Conservation (phyloP, 2,329 filamentous ascomycete genomes). For the Fusarium proliferatum region DNA sequence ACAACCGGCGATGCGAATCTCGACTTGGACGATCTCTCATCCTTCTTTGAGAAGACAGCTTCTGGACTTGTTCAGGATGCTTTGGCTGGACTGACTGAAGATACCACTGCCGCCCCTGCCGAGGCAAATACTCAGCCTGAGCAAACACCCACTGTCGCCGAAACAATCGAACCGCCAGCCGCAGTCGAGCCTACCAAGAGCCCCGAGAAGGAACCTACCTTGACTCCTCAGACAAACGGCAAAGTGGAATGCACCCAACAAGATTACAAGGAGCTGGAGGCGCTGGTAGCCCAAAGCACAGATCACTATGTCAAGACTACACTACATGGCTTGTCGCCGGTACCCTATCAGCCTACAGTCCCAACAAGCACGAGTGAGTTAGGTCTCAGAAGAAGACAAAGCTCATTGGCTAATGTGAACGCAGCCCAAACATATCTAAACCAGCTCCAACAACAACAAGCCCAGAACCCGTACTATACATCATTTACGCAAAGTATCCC, state of each 20-base stretch:
- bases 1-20: slow-evolving; percentile 47
- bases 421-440: slow-evolving; percentile 52
- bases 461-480: slow-evolving; percentile 51
- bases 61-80: slow-evolving; percentile 55
- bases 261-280: slow-evolving; percentile 57
- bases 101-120: slow-evolving; percentile 9
- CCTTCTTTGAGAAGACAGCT: slow-evolving; percentile 57
- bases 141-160: slow-evolving; percentile 20
- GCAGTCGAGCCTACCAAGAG: slow-evolving; percentile 40
- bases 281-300: slow-evolving; percentile 57
- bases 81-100: slow-evolving; percentile 52
- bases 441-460: slow-evolving; percentile 53
- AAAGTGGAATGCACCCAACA: slow-evolving; percentile 49
- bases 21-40: slow-evolving; percentile 55
- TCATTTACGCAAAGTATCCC: slow-evolving; percentile 50
- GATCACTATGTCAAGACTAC: slow-evolving; percentile 59
- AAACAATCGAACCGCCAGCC: slow-evolving; percentile 35
- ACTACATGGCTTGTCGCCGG: slow-evolving; percentile 55
- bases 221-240: slow-evolving; percentile 44
- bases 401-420: slow-evolving; percentile 46
- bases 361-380: slow-evolving; percentile 53
- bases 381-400: not conserved
- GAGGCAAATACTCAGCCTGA: slow-evolving; percentile 34
- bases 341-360: slow-evolving; percentile 56
- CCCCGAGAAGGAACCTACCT: slow-evolving; percentile 39